Evolutionary conservation across 1,284 basidiomycete genomes (phyloP), one percentile per base, ranked within the genome.

Genomic region (Puccinia brachypodii): DNA sequence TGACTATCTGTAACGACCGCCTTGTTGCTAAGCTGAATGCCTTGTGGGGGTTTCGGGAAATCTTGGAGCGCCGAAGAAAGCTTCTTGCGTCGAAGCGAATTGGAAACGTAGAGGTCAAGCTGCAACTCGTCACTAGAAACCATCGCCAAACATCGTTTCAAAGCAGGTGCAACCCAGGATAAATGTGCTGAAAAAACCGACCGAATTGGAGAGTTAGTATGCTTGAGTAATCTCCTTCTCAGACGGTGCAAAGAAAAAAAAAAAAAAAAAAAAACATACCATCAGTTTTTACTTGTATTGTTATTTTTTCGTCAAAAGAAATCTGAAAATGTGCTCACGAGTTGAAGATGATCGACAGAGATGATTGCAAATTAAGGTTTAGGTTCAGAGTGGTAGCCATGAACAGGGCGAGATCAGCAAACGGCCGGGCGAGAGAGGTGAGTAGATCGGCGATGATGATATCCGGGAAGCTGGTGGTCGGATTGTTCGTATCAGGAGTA

Each of bases 351-450:
- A 83, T 66, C 40, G 69, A 44, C 38, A 38, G 53, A 75, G 44
- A 25, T 3, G 62, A 44, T 47, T 62, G 53, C 9, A 69, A n/a
- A 42, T 13, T 53, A 33, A 84, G 83, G 22, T 83, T 25, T 1
- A 85, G 84, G 1, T 84, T 92, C 87, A 77, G 94, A 87, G 95
- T 94, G 92, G 89, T 88, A 86, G 50, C 28, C 90, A 92, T 2
- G 92, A 85, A 0, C 93, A 94, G 33, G 98, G 88, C 93, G 94
- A 98, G 71, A 96, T 99, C 96, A 22, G 95, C 97, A 50, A 98
- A 89, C 38, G 99, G 95, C 88, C 98, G 98, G 60, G 97, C 95
- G 84, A 94, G 97, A 0, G 94, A 97, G 0, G 97, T 99, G 85
- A 97, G 90, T 83, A 98, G 91, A 89, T 99, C 97, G 79, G 96